Evolutionary conservation across 805 yeast species (phyloP).

Genomic region (Soucietia sequanensis): DNA sequence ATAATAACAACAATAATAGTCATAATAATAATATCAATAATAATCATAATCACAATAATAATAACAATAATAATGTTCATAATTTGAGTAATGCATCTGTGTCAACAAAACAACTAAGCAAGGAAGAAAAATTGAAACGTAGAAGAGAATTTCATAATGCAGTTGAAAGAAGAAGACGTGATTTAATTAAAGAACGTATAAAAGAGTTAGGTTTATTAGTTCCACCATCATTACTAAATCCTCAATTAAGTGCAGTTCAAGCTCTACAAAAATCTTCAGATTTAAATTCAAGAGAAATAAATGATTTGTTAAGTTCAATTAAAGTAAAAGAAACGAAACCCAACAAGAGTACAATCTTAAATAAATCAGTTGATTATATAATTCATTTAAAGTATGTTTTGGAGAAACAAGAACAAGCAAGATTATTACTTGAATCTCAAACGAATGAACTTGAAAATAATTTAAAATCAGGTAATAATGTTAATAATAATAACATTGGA

Average conservation of each 20-base stretch:
- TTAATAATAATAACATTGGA: not conserved
- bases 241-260: constrained; percentile 43
- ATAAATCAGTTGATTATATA: constrained; percentile 79
- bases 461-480: constrained; percentile 1
- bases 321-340: constrained; percentile 69
- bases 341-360: constrained; percentile 75
- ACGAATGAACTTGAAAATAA: constrained; percentile 15
- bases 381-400: constrained; percentile 61
- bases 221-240: constrained; percentile 68
- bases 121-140: constrained; percentile 71
- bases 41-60: too few relatives aligned
- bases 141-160: constrained; percentile 91
- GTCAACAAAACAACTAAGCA: constrained; percentile 40
- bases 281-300: constrained; percentile 29
- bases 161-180: constrained; percentile 89
- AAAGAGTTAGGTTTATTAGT: constrained; percentile 78
- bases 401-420: constrained; percentile 51
- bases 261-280: constrained; percentile 33
- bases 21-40: too few relatives aligned
- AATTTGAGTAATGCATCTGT: constrained; percentile 10
- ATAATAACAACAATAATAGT: too few relatives aligned
- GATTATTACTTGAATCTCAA: constrained; percentile 34
- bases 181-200: constrained; percentile 83
- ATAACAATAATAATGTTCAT: constrained; percentile 1
- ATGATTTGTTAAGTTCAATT: constrained; percentile 36